Percentiles rank a stretch among this genome's conserved stretches.
Evolutionary conservation across 352 stramenopile genomes (phyloP).

Genomic region (Globisporangium alternatum): DNA sequence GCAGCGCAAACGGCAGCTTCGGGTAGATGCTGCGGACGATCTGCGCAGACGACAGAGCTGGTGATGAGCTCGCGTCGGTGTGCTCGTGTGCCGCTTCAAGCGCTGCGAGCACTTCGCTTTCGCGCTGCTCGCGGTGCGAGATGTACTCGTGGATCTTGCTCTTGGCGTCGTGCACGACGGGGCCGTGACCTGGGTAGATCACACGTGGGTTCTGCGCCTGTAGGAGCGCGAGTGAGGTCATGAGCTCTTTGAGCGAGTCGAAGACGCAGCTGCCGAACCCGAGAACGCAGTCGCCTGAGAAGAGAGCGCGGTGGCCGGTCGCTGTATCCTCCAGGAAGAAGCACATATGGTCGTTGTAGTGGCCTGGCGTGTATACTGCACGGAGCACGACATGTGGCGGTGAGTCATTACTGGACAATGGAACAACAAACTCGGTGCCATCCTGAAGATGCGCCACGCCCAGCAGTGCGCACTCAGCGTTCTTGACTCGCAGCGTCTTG

Average conservation of each 20-base stretch:
- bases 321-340: constrained; percentile 47
- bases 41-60: constrained; percentile 33
- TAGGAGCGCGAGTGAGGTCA: constrained; percentile 64
- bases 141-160: constrained; percentile 80
- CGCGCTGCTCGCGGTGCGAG: constrained; percentile 64
- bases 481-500: constrained; percentile 38
- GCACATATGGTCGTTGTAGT: constrained; percentile 84
- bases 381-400: constrained; percentile 27
- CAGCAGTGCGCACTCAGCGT: constrained; percentile 44
- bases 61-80: background rate
- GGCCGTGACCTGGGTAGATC: constrained; percentile 79
- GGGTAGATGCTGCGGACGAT: constrained; percentile 58
- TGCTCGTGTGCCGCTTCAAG: constrained; percentile 18
- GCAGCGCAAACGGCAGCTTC: constrained; percentile 48
- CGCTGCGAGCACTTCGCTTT: constrained; percentile 56
- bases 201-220: constrained; percentile 29
- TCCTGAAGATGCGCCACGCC: constrained; percentile 40
- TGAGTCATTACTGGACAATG: background rate
- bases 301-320: constrained; percentile 31
- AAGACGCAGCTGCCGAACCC: constrained; percentile 85
- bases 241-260: constrained; percentile 77
- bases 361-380: constrained; percentile 76
- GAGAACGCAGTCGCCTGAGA: constrained; percentile 85
- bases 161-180: constrained; percentile 55
- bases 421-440: constrained; percentile 37